These are phyloP conservation scores for Salix arbutifolia DNA, from an alignment of 345 rosid species.

Conservation along the genomic window DNA sequence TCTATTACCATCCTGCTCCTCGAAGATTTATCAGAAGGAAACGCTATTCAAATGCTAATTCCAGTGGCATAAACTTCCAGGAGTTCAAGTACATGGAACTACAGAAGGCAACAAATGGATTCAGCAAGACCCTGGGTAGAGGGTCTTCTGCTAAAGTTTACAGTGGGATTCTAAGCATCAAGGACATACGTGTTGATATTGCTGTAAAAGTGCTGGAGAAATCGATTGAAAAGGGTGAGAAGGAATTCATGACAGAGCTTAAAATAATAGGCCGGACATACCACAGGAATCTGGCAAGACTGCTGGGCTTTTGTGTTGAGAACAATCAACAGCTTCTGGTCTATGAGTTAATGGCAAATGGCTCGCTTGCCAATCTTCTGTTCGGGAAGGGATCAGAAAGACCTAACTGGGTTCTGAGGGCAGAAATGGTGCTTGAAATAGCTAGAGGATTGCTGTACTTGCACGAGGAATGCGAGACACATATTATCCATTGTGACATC, in stretches of 20 bases:
- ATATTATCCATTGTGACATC: slow-evolving; percentile 34
- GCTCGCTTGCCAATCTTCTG: slow-evolving; percentile 17
- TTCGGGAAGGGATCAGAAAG: slow-evolving; percentile 11
- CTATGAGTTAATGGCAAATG: slow-evolving; percentile 29
- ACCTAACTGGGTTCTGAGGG: slow-evolving; percentile 21
- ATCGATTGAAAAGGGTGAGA: slow-evolving; percentile 17
- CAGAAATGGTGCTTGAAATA: slow-evolving; percentile 21
- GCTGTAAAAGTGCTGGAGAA: slow-evolving; percentile 26
- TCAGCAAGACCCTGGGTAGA: slow-evolving; percentile 19
- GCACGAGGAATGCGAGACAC: slow-evolving; percentile 27
- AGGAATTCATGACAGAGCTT: slow-evolving; percentile 31
- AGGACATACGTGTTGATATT: slow-evolving; percentile 14
- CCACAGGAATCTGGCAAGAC: slow-evolving; percentile 30
- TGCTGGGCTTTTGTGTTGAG: slow-evolving; percentile 29
- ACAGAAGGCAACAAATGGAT: slow-evolving; percentile 22
- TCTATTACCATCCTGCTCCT: slow-evolving; percentile 22
- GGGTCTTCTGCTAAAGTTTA: slow-evolving; percentile 34
- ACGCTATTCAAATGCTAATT: background rate
- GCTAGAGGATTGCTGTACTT: slow-evolving; percentile 30
- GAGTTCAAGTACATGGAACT: slow-evolving; percentile 28
- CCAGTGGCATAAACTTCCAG: slow-evolving; percentile 23
- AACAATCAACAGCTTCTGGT: slow-evolving; percentile 22
- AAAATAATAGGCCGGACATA: slow-evolving; percentile 27
- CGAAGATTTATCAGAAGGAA: slow-evolving; percentile 3
- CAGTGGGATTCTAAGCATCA: slow-evolving; percentile 12